Evolutionary conservation across 2,329 filamentous ascomycete genomes (phyloP), one percentile per base, ranked within the genome.

Genomic region (Cladophialophora chaetospira): DNA sequence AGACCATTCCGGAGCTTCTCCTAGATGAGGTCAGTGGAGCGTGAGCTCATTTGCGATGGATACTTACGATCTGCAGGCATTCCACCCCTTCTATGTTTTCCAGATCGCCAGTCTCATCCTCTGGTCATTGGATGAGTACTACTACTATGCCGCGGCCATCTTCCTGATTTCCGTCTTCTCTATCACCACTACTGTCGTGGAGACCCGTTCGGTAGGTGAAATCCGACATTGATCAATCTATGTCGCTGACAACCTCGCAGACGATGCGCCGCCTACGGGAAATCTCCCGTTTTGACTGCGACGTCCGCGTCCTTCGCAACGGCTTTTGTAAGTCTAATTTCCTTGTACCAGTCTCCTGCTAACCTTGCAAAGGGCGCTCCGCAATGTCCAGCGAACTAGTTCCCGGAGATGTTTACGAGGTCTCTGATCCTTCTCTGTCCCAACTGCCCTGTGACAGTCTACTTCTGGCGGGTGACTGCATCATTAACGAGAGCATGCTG

Each of bases 401-500:
- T 8, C 94, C 95, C 1, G 94, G 94, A 28, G 94, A 99, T 71
- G 87, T 99, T 5, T 99, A 96, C 73, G 94, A 99, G 77, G 83
- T 99, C 47, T 97, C 93, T 55, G 95, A 99, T 71, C 94, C 94
- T 1, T 91, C 87, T 13, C 78, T 99, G 23, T 84, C 84, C 3
- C 89, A 96, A 66, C 88, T 97, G 61, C 94, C 94, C 0, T 94
- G 90, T 67, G 94, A 99, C 72, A 96, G 93, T 71, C 77, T 99
- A 29, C 77, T 99, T 4, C 80, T 99, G 0, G 90, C 89, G 50
- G 95, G 94, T 36, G 95, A 99, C 73, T 97, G 92, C 68, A 97
- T 99, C 61, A 92, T 99, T 63, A 99, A 99, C 68, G 94, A 99
- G 74, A 97, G 94, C 75, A 99, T 99, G 94, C 83, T 99, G 31